Evolutionary conservation across 768 basidiomycete genomes (phyloP).

Genomic region (Tricholoma matsutake): DNA sequence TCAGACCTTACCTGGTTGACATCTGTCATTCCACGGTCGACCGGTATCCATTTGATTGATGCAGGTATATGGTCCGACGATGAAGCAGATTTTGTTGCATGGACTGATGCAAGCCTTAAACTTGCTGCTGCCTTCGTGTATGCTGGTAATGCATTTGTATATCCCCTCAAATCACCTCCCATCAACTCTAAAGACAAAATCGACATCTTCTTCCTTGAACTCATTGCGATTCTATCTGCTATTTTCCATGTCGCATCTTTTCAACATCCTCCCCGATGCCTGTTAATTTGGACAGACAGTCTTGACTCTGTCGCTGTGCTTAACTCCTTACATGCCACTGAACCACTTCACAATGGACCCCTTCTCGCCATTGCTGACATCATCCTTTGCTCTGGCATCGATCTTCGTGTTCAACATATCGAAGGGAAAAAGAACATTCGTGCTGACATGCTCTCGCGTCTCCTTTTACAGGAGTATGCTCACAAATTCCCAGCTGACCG

Average conservation of each 20-base stretch:
- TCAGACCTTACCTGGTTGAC: slow-evolving; percentile 15
- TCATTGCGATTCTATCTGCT: slow-evolving; percentile 20
- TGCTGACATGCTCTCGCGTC: too few species aligned
- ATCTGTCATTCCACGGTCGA: slow-evolving; percentile 4
- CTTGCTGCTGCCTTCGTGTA: slow-evolving; percentile 12
- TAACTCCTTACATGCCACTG: slow-evolving; percentile 4
- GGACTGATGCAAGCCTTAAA: slow-evolving; percentile 20
- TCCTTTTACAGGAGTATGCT: slow-evolving; percentile 9
- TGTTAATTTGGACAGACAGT: slow-evolving; percentile 9
- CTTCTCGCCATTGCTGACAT: not conserved
- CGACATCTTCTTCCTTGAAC: slow-evolving; percentile 22
- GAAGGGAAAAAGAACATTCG: slow-evolving; percentile 3
- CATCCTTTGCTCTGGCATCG: slow-evolving; percentile 7
- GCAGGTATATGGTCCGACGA: slow-evolving; percentile 9
- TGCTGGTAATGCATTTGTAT: slow-evolving; percentile 11
- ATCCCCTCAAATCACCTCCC: slow-evolving; percentile 2
- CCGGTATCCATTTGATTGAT: slow-evolving; percentile 18
- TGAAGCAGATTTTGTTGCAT: slow-evolving; percentile 18
- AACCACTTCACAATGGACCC: not conserved
- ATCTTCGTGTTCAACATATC: slow-evolving; percentile 17
- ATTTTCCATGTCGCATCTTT: slow-evolving; percentile 13
- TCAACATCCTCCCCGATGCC: slow-evolving; percentile 10
- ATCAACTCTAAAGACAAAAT: not conserved
- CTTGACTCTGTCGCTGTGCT: too few species aligned
- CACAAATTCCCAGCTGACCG: slow-evolving; percentile 12